These are phyloP conservation scores for Candida silvicultrix DNA, from an alignment of 805 yeast species.

Conservation along the genomic window DNA sequence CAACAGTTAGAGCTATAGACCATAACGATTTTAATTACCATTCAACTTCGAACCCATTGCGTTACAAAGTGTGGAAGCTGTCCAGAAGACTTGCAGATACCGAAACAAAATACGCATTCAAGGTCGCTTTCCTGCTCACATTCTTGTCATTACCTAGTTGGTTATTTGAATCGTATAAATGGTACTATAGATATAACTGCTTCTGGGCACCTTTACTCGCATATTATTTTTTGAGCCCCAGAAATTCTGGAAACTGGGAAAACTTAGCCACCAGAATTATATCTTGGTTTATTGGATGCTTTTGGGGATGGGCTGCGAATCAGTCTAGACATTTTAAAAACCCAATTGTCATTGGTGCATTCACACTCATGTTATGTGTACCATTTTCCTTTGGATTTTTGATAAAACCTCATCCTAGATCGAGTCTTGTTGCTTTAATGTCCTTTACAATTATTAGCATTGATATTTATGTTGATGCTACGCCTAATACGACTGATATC, in stretches of 20 bases:
- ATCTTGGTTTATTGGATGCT: slow-evolving; percentile 33
- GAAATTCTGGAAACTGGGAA: slow-evolving; percentile 32
- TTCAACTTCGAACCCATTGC: slow-evolving; percentile 27
- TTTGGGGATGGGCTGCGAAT: slow-evolving; percentile 43
- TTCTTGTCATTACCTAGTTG: slow-evolving; percentile 39
- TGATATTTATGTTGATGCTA: slow-evolving; percentile 16
- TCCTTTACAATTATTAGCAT: slow-evolving; percentile 35
- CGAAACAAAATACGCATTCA: slow-evolving; percentile 38
- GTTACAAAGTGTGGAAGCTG: slow-evolving; percentile 34
- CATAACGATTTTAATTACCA: slow-evolving; percentile 36
- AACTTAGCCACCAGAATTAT: slow-evolving; percentile 25
- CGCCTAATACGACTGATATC: slow-evolving; percentile 18
- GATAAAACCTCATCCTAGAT: slow-evolving; percentile 33
- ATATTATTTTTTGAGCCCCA: slow-evolving; percentile 33
- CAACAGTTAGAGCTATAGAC: slow-evolving; percentile 31
- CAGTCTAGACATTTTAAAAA: slow-evolving; percentile 31
- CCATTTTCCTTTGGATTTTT: slow-evolving; percentile 29
- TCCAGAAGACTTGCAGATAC: slow-evolving; percentile 26
- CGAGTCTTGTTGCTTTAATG: slow-evolving; percentile 34
- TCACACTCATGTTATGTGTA: slow-evolving; percentile 30
- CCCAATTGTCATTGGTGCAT: slow-evolving; percentile 33
- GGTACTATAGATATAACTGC: slow-evolving; percentile 38
- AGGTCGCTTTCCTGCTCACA: slow-evolving; percentile 28
- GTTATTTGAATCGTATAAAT: slow-evolving; percentile 30
- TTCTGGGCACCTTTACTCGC: slow-evolving; percentile 36